Evolutionary conservation across 1,284 basidiomycete species (phyloP).

Genomic region (Mycena sp.): DNA sequence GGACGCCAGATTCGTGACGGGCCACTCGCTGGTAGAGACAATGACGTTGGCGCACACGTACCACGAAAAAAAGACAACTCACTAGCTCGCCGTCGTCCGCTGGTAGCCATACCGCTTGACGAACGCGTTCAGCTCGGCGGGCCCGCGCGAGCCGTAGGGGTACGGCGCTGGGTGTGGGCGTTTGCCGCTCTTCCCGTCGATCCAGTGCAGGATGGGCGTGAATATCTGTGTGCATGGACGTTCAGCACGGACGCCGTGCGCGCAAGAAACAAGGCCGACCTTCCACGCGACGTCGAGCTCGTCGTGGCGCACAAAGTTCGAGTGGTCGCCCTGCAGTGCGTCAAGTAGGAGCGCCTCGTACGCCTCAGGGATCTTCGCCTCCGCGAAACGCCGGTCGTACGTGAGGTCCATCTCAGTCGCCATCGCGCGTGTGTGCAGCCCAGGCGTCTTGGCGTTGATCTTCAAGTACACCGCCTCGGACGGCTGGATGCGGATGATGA

Average conservation of each 20-base stretch:
- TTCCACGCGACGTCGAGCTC: slow-evolving; percentile 98
- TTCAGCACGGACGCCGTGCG: too few relatives aligned
- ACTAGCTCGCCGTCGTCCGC: slow-evolving; percentile 77
- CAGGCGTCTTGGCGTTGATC: slow-evolving; percentile 93
- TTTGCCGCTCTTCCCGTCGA: slow-evolving; percentile 76
- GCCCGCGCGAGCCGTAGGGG: slow-evolving; percentile 92
- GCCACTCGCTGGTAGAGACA: slow-evolving; percentile 11
- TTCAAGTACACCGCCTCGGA: slow-evolving; percentile 97
- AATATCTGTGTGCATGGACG: too few relatives aligned
- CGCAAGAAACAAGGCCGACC: too few relatives aligned
- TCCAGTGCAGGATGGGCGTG: slow-evolving; percentile 95
- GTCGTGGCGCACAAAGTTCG: slow-evolving; percentile 94
- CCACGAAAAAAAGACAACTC: slow-evolving; percentile 48
- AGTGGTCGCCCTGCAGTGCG: slow-evolving; percentile 88
- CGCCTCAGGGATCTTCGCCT: slow-evolving; percentile 91
- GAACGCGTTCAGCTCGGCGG: slow-evolving; percentile 82
- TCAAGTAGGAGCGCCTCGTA: slow-evolving; percentile 94
- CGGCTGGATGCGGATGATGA: slow-evolving; percentile 95
- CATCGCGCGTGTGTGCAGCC: slow-evolving; percentile 87
- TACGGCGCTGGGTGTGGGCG: slow-evolving; percentile 80
- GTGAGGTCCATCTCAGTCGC: slow-evolving; percentile 97
- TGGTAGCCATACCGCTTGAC: slow-evolving; percentile 82
- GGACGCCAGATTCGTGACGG: slow-evolving; percentile 17
- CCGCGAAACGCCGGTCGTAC: slow-evolving; percentile 93
- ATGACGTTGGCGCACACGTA: background rate